A percentile compares a stretch with the other conserved stretches of the same genome.
These are phyloP conservation scores for Sarcodon aspratus DNA, from an alignment of 768 basidiomycete species.

Conservation along the genomic window DNA sequence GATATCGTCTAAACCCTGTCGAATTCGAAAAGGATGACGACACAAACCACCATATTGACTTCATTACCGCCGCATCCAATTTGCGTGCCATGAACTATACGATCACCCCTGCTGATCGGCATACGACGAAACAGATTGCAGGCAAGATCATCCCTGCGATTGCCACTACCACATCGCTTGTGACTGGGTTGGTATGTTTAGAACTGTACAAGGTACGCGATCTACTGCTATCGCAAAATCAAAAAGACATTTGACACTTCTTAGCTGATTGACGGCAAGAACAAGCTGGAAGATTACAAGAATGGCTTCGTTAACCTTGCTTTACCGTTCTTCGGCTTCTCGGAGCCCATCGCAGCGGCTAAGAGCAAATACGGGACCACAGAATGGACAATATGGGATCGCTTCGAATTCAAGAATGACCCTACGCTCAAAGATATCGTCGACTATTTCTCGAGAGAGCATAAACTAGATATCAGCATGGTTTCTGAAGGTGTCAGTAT, in stretches of 20 bases:
- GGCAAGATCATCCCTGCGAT: slow-evolving; percentile 99
- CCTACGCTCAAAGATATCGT: slow-evolving; percentile 82
- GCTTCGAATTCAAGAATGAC: slow-evolving; percentile 85
- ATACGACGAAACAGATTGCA: slow-evolving; percentile 94
- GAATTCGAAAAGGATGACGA: slow-evolving; percentile 99
- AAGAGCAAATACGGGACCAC: slow-evolving; percentile 82
- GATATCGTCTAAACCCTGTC: slow-evolving; percentile 91
- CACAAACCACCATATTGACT: slow-evolving; percentile 95
- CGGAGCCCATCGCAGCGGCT: slow-evolving; percentile 84
- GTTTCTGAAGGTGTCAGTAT: slow-evolving; percentile 96
- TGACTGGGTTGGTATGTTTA: slow-evolving; percentile 90
- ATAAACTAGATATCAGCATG: slow-evolving; percentile 88
- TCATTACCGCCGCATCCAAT: slow-evolving; percentile 97
- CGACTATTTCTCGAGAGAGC: slow-evolving; percentile 70
- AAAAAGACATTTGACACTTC: not conserved
- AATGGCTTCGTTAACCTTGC: slow-evolving; percentile 98
- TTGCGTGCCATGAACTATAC: slow-evolving; percentile 92
- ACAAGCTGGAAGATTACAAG: slow-evolving; percentile 89
- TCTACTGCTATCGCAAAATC: not conserved
- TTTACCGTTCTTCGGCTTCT: slow-evolving; percentile 97
- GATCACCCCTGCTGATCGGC: slow-evolving; percentile 77
- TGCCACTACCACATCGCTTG: slow-evolving; percentile 94
- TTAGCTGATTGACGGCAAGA: slow-evolving; percentile 93
- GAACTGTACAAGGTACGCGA: slow-evolving; percentile 86
- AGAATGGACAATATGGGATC: slow-evolving; percentile 98